A percentile compares a stretch with the other conserved stretches of the same genome.
phyloP scores from a whole-genome alignment of 1,139 yeast species.

The Yamadazyma sp. region DNA sequence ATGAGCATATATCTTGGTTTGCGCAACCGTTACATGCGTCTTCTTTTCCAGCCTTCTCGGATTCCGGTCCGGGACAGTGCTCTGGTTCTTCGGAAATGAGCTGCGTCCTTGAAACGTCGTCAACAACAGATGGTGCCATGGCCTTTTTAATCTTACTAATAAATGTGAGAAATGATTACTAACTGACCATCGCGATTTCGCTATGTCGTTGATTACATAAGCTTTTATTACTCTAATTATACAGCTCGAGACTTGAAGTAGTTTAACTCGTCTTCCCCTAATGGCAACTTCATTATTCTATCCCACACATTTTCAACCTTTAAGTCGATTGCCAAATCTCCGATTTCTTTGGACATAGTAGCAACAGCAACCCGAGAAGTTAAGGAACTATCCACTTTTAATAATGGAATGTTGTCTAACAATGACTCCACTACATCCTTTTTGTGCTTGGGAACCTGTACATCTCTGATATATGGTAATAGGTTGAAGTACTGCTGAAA shows the following conservation, averaged over 20 bases:
- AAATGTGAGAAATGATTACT: not conserved
- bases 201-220: not conserved
- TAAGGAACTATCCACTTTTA: conserved; percentile 21
- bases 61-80: conserved; percentile 98
- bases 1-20: conserved; percentile 84
- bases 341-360: conserved; percentile 51
- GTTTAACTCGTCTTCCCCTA: conserved; percentile 48
- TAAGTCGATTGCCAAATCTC: conserved; percentile 34
- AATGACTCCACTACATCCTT: conserved; percentile 25
- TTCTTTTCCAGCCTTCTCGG: conserved; percentile 88
- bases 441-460: conserved; percentile 7
- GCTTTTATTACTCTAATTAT: not conserved
- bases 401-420: conserved; percentile 45
- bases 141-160: not conserved
- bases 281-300: conserved; percentile 33
- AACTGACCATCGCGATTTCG: not conserved
- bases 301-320: conserved; percentile 19
- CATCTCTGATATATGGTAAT: conserved; percentile 16
- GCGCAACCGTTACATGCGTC: conserved; percentile 97
- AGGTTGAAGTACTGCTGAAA: conserved; percentile 47
- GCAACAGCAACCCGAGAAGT: conserved; percentile 46
- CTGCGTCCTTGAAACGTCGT: conserved; percentile 20
- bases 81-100: conserved; percentile 73
- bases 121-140: conserved; percentile 24
- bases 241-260: conserved; percentile 33